Evolutionary conservation across 2,329 filamentous ascomycete species (phyloP).

Genomic region (Fusarium mundagurra): DNA sequence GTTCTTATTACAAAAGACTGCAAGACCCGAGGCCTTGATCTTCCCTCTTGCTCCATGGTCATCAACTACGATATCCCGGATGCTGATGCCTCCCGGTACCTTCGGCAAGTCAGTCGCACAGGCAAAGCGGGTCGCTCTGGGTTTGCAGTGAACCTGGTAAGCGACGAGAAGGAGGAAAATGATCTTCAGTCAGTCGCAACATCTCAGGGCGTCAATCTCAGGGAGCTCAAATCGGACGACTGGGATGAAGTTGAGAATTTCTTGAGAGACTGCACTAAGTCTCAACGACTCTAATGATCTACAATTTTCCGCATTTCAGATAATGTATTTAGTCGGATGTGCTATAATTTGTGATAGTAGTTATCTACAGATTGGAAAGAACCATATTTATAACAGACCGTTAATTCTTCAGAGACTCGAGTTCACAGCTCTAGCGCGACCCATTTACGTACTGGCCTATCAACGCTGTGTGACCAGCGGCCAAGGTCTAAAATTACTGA

Average conservation of each 20-base stretch:
- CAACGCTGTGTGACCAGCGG: background rate
- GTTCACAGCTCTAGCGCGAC: background rate
- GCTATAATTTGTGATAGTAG: accelerated
- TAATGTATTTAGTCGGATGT: accelerated
- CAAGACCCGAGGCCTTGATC: background rate
- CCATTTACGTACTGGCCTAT: background rate
- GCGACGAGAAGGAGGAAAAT: accelerated
- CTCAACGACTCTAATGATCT: accelerated
- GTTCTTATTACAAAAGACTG: background rate
- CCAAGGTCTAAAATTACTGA: background rate
- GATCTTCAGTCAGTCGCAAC: background rate
- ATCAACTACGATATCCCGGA: background rate
- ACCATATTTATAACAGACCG: background rate
- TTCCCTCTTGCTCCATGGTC: background rate
- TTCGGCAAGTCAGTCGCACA: background rate
- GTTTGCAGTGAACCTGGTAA: accelerated
- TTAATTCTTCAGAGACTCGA: no score
- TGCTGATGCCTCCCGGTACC: background rate
- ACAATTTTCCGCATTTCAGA: accelerated
- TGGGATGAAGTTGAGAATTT: background rate
- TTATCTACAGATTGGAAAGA: no score
- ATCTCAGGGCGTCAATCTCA: background rate
- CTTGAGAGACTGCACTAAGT: background rate
- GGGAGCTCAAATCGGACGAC: background rate
- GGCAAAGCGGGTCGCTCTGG: background rate